Evolutionary conservation across 495 filamentous ascomycete species (phyloP).

Genomic region (Aspergillus coremiiformis): DNA sequence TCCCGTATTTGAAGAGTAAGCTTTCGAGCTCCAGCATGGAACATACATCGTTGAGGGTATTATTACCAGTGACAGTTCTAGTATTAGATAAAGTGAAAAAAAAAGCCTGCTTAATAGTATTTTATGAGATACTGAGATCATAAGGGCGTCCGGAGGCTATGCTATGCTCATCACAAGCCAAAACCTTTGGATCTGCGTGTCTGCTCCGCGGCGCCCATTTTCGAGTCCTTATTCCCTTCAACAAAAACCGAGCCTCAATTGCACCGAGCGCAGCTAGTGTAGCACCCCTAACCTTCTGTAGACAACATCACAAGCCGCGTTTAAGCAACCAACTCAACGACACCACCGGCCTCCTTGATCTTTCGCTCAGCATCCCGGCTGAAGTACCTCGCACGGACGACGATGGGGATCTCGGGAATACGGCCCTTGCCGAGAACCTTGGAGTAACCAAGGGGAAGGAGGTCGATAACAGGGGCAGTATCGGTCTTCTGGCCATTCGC

Average conservation of each 20-base stretch:
- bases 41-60: background rate
- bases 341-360: constrained; percentile 89
- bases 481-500: constrained; percentile 63
- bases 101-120: constrained; percentile 36
- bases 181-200: constrained; percentile 28
- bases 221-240: constrained; percentile 26
- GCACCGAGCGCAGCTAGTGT: constrained; percentile 28
- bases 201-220: constrained; percentile 22
- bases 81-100: constrained; percentile 5
- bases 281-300: constrained; percentile 29
- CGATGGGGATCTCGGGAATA: constrained; percentile 74
- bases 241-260: constrained; percentile 25
- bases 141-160: constrained; percentile 40
- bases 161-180: constrained; percentile 39
- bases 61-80: background rate
- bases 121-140: constrained; percentile 38
- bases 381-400: constrained; percentile 84
- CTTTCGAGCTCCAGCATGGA: background rate
- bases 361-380: constrained; percentile 86
- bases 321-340: constrained; percentile 88
- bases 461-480: constrained; percentile 86
- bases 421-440: constrained; percentile 93
- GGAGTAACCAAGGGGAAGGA: constrained; percentile 83
- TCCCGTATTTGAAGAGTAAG: too few species aligned
- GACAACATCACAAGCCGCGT: constrained; percentile 29